Evolutionary conservation across 441 rosid genomes (phyloP), one percentile per base, ranked within the genome.

Genomic region (Populus trichocarpa): DNA sequence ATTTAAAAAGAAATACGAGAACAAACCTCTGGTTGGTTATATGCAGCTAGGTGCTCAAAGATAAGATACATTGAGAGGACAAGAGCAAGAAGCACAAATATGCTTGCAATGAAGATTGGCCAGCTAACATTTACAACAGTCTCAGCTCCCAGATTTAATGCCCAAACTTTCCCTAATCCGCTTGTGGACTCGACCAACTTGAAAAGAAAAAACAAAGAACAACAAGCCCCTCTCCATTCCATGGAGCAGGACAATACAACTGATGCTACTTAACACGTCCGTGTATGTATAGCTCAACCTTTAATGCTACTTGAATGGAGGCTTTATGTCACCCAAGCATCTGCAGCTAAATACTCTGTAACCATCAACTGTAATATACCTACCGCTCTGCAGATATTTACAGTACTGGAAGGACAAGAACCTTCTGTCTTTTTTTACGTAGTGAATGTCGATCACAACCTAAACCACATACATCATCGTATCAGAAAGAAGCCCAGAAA

Each of bases 21-120:
- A 82, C 82, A 79, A 83, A 96, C 99, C 97, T 96, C 97, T 20
- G 99, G 99, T 83, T 92, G 96, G 83, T 93, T 91, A 83, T 96
- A 96, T 77, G 95, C 83, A 78, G 97, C 95, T 73, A 96, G 78
- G 81, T 96, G 99, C 88, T 96, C 95, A 38, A 93, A 86, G 82
- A 91, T 90, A 40, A 96, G 97, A 84, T 90, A 95, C 90, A 89
- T 91, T 72, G 98, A 89, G 81, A 95, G 93, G 75, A 89, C 80
- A 77, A 95, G 87, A 50, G 99, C 98, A 77, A 89, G 85, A 66
- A 89, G 78, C 8, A 95, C 97, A 63, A 93, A 95, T 74, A 95
- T 82, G 84, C 98, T 87, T 25, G 99, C 97, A 87, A 88, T 95
- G 76, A 91, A 88, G 81, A 92, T 81, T 46, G 99, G 91, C 98